Evolutionary conservation across 2,329 filamentous ascomycete species (phyloP).

Genomic region (Colletotrichum magnum): DNA sequence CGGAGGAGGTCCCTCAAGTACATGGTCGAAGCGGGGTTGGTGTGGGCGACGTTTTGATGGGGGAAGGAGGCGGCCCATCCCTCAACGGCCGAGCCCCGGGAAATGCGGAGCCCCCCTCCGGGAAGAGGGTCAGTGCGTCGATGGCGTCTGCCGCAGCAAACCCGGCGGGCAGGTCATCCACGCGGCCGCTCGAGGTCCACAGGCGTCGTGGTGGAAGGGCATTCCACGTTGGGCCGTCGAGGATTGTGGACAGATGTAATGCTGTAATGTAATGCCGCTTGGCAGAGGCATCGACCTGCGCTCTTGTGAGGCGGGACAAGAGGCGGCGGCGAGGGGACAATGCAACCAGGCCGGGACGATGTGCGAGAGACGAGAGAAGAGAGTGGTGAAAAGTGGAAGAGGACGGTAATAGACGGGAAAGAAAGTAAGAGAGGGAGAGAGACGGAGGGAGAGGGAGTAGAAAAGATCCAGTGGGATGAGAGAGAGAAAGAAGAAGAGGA

Average conservation of each 20-base stretch:
- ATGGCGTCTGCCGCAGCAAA: not conserved
- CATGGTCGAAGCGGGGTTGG: not conserved
- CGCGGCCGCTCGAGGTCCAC: constrained; percentile 23
- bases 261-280: constrained; percentile 4
- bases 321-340: not conserved
- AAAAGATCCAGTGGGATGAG: constrained; percentile 3
- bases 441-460: constrained; percentile 2
- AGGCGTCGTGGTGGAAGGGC: constrained; percentile 4
- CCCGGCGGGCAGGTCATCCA: constrained; percentile 6
- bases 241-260: not conserved
- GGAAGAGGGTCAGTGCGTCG: constrained; percentile 20
- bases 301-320: too few species aligned
- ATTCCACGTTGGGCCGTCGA: not conserved
- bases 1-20: too few species aligned
- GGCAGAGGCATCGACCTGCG: too few species aligned
- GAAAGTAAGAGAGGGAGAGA: constrained; percentile 1
- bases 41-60: not conserved
- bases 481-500: constrained; percentile 7
- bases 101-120: constrained; percentile 25
- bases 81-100: not conserved
- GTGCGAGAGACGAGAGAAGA: not conserved
- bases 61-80: not conserved
- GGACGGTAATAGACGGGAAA: not conserved
- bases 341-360: not conserved
- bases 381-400: too few species aligned